Conservation (phyloP, 2,329 filamentous ascomycete species). For the Diaporthe nobilis region DNA sequence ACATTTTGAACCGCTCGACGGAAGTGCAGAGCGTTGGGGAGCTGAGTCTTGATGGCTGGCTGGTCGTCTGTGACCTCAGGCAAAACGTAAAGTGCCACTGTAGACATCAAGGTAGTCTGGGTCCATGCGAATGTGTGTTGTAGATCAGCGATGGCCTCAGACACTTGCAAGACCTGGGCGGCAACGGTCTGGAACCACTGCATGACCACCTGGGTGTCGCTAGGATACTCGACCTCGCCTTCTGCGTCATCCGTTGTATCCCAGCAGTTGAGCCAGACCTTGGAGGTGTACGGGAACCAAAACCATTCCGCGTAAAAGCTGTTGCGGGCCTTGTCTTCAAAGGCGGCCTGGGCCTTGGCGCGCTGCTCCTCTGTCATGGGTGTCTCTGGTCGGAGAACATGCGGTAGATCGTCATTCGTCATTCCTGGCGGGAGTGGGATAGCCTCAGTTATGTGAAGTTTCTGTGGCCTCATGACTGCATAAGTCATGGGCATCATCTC, state of each 20-base stretch:
- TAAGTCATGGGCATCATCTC: conserved; percentile 63
- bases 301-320: conserved; percentile 65
- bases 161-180: conserved; percentile 42
- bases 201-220: conserved; percentile 48
- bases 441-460: conserved; percentile 57
- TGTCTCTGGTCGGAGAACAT: conserved; percentile 50
- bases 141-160: conserved; percentile 49
- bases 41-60: conserved; percentile 54
- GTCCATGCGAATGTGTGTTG: conserved; percentile 37
- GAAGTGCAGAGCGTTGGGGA: conserved; percentile 63
- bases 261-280: conserved; percentile 63
- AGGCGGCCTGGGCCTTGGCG: conserved; percentile 52
- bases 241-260: conserved; percentile 52
- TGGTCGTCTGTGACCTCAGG: conserved; percentile 44
- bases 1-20: conserved; percentile 62
- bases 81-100: conserved; percentile 50
- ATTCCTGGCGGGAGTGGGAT: conserved; percentile 57
- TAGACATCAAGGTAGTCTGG: conserved; percentile 51
- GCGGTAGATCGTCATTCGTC: conserved; percentile 53
- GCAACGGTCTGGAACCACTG: conserved; percentile 45
- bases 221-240: conserved; percentile 55
- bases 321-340: conserved; percentile 55
- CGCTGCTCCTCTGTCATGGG: conserved; percentile 51
- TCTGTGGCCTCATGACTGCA: conserved; percentile 60
- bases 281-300: conserved; percentile 63